Evolutionary conservation across 108 stramenopile genomes (phyloP), one percentile per base, ranked within the genome.

Genomic region (Nitzschia inconspicua): DNA sequence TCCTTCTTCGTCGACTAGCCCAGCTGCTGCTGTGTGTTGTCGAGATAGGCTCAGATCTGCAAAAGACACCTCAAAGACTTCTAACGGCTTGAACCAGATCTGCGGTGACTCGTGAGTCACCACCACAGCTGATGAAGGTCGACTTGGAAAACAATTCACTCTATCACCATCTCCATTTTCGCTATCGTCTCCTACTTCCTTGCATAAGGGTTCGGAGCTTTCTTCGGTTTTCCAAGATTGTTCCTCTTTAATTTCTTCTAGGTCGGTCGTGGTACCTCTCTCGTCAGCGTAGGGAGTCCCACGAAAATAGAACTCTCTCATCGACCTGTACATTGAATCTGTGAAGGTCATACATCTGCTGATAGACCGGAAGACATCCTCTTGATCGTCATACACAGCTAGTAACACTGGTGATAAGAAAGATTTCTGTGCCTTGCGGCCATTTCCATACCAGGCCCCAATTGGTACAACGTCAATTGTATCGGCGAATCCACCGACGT

Each of bases 381-480:
- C 70, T 23, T 91, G 85, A 7, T 84, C 75, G 41, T 95, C 88
- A 46, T 92, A 93, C 60, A 89, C 85, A 2, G 95, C 95, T 35
- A 94, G 60, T 34, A 96, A 60, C 39, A 89, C 80, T n/a, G 95
- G 60, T 40, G 85, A 75, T 31, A 96, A 47, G 36, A 63, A 81
- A 34, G 67, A 51, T 53, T 65, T 65, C 34, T 74, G 51, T 20
- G 78, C 66, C 67, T 94, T 96, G 39, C 83, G 58, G 4, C 92
- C 95, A 32, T 47, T 78, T 7, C 95, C 95, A 40, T 69, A 57
- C 83, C 82, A 96, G 6, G 87, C 95, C 4, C 92, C 95, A 47
- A 96, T 90, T 4, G 85, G 85, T 6, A 96, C 91, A 23, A 96
- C 86, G 55, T 96, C 95, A 20, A 96, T 74, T 13, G 89, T 84